These are phyloP conservation scores for Borovskyia barvae DNA, from an alignment of 208 protist genomes.

Conservation along the genomic window DNA sequence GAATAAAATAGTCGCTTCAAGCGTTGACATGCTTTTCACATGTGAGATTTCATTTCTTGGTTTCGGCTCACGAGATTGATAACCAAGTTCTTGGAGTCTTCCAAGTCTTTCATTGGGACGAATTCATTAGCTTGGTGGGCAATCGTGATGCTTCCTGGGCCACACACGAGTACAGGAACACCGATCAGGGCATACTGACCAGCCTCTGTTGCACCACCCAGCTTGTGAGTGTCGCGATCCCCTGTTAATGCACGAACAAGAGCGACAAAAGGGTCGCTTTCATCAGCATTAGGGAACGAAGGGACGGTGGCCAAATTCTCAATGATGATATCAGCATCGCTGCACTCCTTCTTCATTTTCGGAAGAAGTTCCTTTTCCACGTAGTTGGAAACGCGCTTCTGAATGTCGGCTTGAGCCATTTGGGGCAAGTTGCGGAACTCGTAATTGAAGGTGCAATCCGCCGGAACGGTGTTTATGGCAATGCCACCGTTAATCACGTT, in stretches of 20 bases:
- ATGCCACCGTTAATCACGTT: conserved; percentile 56
- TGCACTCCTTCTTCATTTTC: conserved; percentile 38
- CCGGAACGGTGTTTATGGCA: conserved; percentile 49
- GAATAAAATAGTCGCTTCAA: conserved; percentile 3
- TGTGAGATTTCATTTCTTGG: conserved; percentile 23
- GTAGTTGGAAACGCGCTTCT: conserved; percentile 31
- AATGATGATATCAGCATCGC: conserved; percentile 19
- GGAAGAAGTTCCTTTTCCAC: conserved; percentile 35
- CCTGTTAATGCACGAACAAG: conserved; percentile 37
- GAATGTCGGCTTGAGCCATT: conserved; percentile 27
- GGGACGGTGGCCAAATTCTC: conserved; percentile 29
- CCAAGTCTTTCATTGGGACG: conserved; percentile 39
- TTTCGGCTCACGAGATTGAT: conserved; percentile 30
- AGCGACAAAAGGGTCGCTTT: conserved; percentile 37
- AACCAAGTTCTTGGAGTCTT: conserved; percentile 33
- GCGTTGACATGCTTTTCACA: conserved; percentile 5
- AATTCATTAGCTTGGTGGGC: conserved; percentile 64
- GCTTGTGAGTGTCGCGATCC: conserved; percentile 36
- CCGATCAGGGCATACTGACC: conserved; percentile 53
- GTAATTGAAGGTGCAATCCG: conserved; percentile 39
- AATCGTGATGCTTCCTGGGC: conserved; percentile 41
- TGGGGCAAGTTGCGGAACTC: conserved; percentile 42
- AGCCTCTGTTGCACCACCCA: conserved; percentile 39
- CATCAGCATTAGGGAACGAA: conserved; percentile 16
- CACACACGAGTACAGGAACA: conserved; percentile 48